Base-by-base conservation (phyloP, 192 early-diverging fungal species). In the Bifiguratus adelaidae region DNA sequence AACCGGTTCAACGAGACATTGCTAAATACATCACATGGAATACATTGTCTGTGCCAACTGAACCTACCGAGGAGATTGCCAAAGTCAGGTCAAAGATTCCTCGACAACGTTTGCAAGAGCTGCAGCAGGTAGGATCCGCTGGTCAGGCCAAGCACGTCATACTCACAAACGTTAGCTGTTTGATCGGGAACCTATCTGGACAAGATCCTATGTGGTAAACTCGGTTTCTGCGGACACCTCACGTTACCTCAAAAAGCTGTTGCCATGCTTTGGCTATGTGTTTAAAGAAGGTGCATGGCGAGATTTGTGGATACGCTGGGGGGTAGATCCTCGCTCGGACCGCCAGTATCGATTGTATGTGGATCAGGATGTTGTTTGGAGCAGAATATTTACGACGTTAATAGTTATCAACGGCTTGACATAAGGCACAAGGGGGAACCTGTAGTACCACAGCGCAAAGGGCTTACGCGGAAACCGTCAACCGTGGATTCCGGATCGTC, bases 271-370 rank as follows among this genome's bases (percentile, higher is more conserved):
- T 28, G 44, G 53, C 2, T 74, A 72, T 47, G 50, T 35, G 16
- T 53, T 74, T 35, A n/a, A 28, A 20, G 52, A 47, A 33, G 71
- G 71, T 12, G 60, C 71, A 2, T 74, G 64, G 55, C 65, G 70
- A 12, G 61, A 61, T 42, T 61, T 51, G 24, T 74, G 71, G 71
- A 36, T 73, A n/a, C 49, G 36, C 13, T 74, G 65, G 42, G 71
- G 71, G 1, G 37, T 54, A 18, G 70, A 74, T 38, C 63, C 68
- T 15, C 52, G 50, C 44, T 44, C 41, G 29, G 47, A 61, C 27
- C 30, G 30, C 4, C 37, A 55, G 8, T 30, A 50, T 15, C 36
- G 56, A 30, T 41, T 55, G 52, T 61, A 61, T 35, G 47, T 23
- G 20, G 15, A 40, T 40, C 4, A 30, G 37, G 2, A 4, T 25